Base-by-base conservation (phyloP, 306 rosid genomes). In the Hippophae gyantsensis region DNA sequence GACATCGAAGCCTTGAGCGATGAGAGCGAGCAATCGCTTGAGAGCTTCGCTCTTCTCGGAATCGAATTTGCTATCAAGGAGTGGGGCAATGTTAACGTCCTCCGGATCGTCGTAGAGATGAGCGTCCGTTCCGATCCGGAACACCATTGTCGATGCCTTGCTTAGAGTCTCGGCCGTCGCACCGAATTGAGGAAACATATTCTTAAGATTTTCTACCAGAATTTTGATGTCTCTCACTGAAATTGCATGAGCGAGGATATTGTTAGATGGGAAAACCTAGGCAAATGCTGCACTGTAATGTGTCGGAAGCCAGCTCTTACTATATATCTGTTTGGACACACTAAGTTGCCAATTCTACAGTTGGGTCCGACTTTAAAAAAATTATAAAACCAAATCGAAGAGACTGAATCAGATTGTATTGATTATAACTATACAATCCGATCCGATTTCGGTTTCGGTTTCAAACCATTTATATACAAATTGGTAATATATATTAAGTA, bases 61-160 rank as follows among this genome's bases (percentile, higher is more conserved):
- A 69, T 88, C 99, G 83, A 88, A 93, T 74, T 71, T 88, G 81
- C 97, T 88, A 62, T 92, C 97, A 58, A 93, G 90, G 25, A 88
- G 81, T 18, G 94, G 81, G 32, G 82, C 84, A 62, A 93, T 93
- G 75, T 62, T 88, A 51, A 81, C 99, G 40, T 93, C 95, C 6
- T 88, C 95, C 23, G 99, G 99, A 26, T 93, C 99, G 77, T 93
- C 97, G 89, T 93, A 93, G 67, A 93, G 97, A 73, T 88, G 97
- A 3, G 99, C 97, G 66, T 93, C 99, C 11, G 99, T 85, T 9
- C 99, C 97, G 84, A 93, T 88, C 68, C 97, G 88, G 76, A 86
- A 84, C 74, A 93, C 89, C 66, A 83, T 71, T 53, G 99, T 82
- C 13, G 99, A 93, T n/a, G 97, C 99, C 70, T 88, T 88, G 73